Evolutionary conservation across 306 rosid genomes (phyloP).

Genomic region (Acacia crassicarpa): DNA sequence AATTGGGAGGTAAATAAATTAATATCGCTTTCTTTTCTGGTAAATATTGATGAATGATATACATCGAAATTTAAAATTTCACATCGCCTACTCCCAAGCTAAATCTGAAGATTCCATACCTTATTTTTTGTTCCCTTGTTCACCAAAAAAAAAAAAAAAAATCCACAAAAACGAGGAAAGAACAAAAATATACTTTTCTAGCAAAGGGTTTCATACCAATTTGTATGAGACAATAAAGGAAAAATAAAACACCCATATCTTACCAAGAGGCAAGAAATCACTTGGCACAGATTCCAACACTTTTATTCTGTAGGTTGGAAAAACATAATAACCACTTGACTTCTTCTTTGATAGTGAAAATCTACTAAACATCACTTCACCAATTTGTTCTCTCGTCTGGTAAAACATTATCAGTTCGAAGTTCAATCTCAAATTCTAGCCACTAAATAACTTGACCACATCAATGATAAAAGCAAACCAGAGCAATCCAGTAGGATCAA

Average conservation of each 20-base stretch:
- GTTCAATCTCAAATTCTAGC: conserved; percentile 32
- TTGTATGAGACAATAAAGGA: neutral
- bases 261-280: conserved; percentile 28
- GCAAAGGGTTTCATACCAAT: conserved; percentile 28
- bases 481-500: neutral
- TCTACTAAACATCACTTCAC: conserved; percentile 25
- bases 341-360: conserved; percentile 18
- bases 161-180: conserved; percentile 14
- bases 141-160: conserved; percentile 24
- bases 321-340: neutral
- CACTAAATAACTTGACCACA: conserved; percentile 24
- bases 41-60: conserved; percentile 15
- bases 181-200: conserved; percentile 25
- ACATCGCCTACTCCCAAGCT: conserved; percentile 1
- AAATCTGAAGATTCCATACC: conserved; percentile 31
- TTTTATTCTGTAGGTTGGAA: conserved; percentile 24
- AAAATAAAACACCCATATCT: conserved; percentile 31
- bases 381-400: conserved; percentile 22
- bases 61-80: neutral
- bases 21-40: conserved; percentile 16
- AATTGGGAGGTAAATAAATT: conserved; percentile 26
- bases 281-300: conserved; percentile 46
- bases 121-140: conserved; percentile 12
- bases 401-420: conserved; percentile 21
- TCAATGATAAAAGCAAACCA: conserved; percentile 1